phyloP scores from a whole-genome alignment of 179 eudicot genomes.

The Spergularia azorica region DNA sequence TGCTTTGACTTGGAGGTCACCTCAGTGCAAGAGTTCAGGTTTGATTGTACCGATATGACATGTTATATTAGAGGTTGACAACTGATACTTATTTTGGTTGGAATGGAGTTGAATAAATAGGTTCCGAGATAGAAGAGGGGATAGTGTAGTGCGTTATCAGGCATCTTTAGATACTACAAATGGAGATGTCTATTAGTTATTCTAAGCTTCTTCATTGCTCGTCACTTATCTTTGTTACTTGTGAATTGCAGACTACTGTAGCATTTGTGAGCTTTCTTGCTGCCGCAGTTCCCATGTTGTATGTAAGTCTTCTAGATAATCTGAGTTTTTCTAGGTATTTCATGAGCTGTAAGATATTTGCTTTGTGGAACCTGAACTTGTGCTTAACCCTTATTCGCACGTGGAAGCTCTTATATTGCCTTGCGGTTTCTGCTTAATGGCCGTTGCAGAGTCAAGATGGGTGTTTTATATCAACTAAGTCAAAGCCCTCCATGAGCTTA shows the following conservation, averaged over 20 bases:
- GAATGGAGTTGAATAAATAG: no score
- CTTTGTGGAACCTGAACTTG: neutral
- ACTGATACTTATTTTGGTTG: no score
- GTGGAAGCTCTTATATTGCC: neutral
- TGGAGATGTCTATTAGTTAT: neutral
- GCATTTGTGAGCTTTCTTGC: slow-evolving; percentile 62
- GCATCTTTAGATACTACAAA: neutral
- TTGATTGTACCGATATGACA: no score
- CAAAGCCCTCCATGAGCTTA: neutral
- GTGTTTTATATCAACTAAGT: neutral
- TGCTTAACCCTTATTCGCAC: neutral
- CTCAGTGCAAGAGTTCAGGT: no score
- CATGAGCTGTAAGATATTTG: neutral
- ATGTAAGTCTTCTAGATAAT: slow-evolving; percentile 46
- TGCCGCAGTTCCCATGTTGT: slow-evolving; percentile 63
- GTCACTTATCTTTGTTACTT: neutral
- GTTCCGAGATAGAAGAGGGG: no score
- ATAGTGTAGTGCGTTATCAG: no score
- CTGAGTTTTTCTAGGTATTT: neutral
- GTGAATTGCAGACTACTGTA: slow-evolving; percentile 54
- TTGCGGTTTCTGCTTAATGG: neutral
- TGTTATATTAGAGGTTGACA: no score
- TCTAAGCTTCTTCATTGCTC: neutral
- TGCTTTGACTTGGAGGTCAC: no score
- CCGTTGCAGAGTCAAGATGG: neutral